A percentile compares a stretch with the other conserved stretches of the same genome.
Evolutionary conservation across 2,329 filamentous ascomycete species (phyloP).

Genomic region (Cryoendolithus antarcticus): DNA sequence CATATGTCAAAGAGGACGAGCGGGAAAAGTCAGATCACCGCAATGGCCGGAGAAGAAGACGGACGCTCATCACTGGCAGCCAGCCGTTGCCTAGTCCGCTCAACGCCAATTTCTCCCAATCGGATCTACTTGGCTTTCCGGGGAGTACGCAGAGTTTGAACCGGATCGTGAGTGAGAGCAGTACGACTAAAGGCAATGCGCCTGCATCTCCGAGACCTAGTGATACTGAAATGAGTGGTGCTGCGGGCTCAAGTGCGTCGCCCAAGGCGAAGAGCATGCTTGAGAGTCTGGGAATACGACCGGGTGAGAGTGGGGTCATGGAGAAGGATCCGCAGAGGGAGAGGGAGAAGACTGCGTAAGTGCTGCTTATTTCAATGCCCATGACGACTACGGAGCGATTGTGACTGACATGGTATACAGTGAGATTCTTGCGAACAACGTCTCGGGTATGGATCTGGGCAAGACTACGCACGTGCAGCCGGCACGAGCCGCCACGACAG

Average conservation of each 20-base stretch:
- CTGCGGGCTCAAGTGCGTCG: conserved; percentile 32
- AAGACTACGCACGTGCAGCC: conserved; percentile 45
- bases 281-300: conserved; percentile 42
- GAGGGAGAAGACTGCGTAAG: conserved; percentile 88
- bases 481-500: conserved; percentile 32
- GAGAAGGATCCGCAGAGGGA: conserved; percentile 50
- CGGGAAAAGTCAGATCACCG: conserved; percentile 72
- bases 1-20: conserved; percentile 73
- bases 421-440: conserved; percentile 80
- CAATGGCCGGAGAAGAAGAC: conserved; percentile 76
- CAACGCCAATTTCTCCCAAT: conserved; percentile 77
- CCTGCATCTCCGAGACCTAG: conserved; percentile 24
- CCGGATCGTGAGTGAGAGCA: conserved; percentile 65
- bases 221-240: conserved; percentile 43
- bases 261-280: conserved; percentile 45
- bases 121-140: conserved; percentile 52
- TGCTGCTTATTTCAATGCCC: conserved; percentile 12
- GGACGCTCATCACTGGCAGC: conserved; percentile 92
- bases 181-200: conserved; percentile 39
- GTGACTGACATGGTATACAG: conserved; percentile 21
- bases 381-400: conserved; percentile 3
- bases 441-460: conserved; percentile 88
- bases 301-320: conserved; percentile 37
- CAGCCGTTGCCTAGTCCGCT: conserved; percentile 91
- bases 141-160: conserved; percentile 61